phyloP scores from a whole-genome alignment of 495 filamentous ascomycete genomes.

The Penicillium crystallinum region DNA sequence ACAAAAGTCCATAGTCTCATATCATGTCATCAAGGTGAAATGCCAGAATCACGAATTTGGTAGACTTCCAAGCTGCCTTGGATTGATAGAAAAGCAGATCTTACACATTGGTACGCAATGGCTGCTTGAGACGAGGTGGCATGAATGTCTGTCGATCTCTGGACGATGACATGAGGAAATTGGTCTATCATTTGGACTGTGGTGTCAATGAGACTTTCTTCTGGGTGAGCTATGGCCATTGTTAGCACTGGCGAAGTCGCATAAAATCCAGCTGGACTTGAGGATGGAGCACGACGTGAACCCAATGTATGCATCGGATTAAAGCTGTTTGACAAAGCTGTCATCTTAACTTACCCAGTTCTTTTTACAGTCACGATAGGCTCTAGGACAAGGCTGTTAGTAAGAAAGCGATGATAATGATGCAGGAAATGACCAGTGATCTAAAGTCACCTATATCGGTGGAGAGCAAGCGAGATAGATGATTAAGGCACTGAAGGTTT shows the following conservation, averaged over 20 bases:
- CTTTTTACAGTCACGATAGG: slow-evolving; percentile 92
- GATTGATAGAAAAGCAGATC: not conserved
- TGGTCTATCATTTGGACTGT: not conserved
- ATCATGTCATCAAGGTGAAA: not conserved
- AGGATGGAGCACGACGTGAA: not conserved
- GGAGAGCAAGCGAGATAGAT: not conserved
- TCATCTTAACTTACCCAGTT: slow-evolving; percentile 63
- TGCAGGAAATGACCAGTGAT: not conserved
- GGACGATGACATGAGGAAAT: too few species aligned
- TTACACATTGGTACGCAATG: not conserved
- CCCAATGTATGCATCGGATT: not conserved
- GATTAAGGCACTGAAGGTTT: not conserved
- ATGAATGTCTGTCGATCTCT: too few species aligned
- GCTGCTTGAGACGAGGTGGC: too few species aligned
- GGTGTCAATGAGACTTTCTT: slow-evolving; percentile 7
- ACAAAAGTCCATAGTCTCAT: not conserved
- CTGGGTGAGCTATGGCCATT: slow-evolving; percentile 15
- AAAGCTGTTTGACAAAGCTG: not conserved
- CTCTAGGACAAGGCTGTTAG: slow-evolving; percentile 45
- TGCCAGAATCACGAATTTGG: not conserved
- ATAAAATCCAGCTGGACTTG: too few species aligned
- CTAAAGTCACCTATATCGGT: slow-evolving; percentile 3
- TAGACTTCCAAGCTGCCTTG: not conserved
- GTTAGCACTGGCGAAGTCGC: slow-evolving; percentile 2
- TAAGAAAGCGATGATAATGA: not conserved